Base-by-base conservation (phyloP, 164 flowering plant species). In the Echeveria elegans region DNA sequence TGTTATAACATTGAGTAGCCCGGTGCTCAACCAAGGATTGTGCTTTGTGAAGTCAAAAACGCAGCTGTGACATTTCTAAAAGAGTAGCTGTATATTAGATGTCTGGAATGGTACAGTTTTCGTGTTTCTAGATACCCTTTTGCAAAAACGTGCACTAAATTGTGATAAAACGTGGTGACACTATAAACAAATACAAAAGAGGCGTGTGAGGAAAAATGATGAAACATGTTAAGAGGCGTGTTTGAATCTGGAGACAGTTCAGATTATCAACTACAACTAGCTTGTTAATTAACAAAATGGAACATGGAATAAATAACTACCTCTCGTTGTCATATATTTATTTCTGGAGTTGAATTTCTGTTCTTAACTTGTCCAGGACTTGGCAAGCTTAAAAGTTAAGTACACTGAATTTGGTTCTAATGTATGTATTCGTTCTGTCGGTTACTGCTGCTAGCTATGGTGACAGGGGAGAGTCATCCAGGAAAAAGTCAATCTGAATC, bases 201-300 rank as follows among this genome's bases (percentile, higher is more conserved):
- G 28, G 58, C 58, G 58, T 52, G 58, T 52, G 56, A 19, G 56
- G 26, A 48, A 48, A 48, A n/a, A 48, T 48, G 19, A 45, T 45
- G 50, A 16, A 45, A 15, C 50, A 45, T 41, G 45, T 41, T 8
- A 15, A 45, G 16, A 45, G 16, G 1, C 16, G 47, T 19, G 23
- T 48, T n/a, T 48, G 23, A 48, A 24, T 10, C 29, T 52, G 58
- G 58, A 23, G 58, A 52, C 58, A 52, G 58, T 52, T 52, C 58
- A 52, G 11, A 23, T 18, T 52, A 23, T 48, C n/a, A n/a, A n/a
- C n/a, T n/a, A n/a, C 58, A 52, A 52, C 28, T 52, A 6, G 58
- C 10, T 21, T 52, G 15, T 52, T 52, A 6, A 52, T 6, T 34
- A 34, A 34, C 5, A 7, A 52, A 23, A 52, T 52, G 14, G 11